These are phyloP conservation scores for Heliamphora exappendiculata DNA, from an alignment of 148 eudicot species.

Conservation along the genomic window DNA sequence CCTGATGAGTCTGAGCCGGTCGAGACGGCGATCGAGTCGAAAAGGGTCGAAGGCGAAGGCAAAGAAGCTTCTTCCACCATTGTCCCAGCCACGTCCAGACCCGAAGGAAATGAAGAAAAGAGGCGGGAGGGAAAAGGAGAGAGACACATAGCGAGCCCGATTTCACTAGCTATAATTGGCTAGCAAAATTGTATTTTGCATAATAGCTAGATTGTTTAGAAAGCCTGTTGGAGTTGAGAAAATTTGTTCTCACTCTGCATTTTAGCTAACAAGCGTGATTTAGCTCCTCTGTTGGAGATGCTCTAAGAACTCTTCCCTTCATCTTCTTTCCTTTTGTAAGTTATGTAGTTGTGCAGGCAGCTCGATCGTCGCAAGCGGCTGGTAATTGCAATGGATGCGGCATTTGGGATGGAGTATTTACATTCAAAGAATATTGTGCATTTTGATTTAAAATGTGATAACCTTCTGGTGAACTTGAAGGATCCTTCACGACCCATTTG, in stretches of 20 bases:
- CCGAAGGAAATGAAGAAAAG: no score
- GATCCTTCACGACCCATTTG: conserved; percentile 82
- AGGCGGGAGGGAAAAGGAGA: no score
- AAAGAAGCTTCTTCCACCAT: conserved; percentile 45
- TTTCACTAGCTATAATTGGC: no score
- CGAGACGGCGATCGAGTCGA: conserved; percentile 22
- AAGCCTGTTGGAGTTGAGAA: no score
- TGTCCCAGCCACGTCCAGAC: conserved; percentile 59
- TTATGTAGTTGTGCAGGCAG: conserved; percentile 30
- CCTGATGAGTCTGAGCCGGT: conserved; percentile 39
- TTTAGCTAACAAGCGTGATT: no score
- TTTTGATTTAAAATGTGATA: conserved; percentile 87
- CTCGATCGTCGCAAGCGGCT: conserved; percentile 72
- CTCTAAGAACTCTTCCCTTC: not conserved
- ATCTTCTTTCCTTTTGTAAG: not conserved
- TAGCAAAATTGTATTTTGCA: no score
- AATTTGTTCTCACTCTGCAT: no score
- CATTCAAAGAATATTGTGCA: conserved; percentile 80
- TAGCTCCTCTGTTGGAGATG: no score
- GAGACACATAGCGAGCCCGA: no score
- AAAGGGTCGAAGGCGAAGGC: conserved; percentile 30
- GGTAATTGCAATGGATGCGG: conserved; percentile 88
- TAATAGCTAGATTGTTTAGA: no score
- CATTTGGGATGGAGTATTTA: conserved; percentile 91
- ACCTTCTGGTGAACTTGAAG: conserved; percentile 73